Evolutionary conservation across 1,284 basidiomycete species (phyloP).

Genomic region (Cryptococcus sp.): DNA sequence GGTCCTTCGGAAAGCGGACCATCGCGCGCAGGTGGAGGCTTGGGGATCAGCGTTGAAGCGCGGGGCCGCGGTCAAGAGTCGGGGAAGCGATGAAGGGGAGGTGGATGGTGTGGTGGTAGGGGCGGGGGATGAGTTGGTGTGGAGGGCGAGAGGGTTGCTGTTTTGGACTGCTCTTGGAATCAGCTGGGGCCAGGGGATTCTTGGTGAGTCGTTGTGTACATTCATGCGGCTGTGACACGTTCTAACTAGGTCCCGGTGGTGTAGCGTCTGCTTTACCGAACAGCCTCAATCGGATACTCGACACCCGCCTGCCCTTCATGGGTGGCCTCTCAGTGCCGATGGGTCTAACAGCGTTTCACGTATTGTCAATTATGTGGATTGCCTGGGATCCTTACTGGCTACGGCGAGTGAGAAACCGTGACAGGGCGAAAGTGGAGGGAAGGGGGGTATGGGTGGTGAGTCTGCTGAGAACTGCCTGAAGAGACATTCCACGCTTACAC

Average conservation of each 20-base stretch:
- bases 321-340: not conserved
- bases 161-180: conserved; percentile 14
- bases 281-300: too few relatives aligned
- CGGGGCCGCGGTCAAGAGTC: conserved; percentile 11
- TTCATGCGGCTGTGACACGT: not conserved
- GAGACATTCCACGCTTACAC: conserved; percentile 11
- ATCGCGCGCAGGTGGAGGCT: conserved; percentile 74
- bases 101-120: not conserved
- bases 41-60: conserved; percentile 50
- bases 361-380: conserved; percentile 34
- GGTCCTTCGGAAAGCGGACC: conserved; percentile 69
- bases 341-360: conserved; percentile 10
- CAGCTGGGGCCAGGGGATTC: conserved; percentile 15
- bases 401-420: conserved; percentile 7
- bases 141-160: conserved; percentile 27
- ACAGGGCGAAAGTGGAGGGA: conserved; percentile 18
- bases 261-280: too few relatives aligned
- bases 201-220: conserved; percentile 16
- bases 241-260: too few relatives aligned
- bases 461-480: conserved; percentile 1
- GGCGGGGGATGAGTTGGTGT: conserved; percentile 19
- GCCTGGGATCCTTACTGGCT: conserved; percentile 46
- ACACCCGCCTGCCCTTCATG: not conserved
- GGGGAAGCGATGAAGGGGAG: not conserved
- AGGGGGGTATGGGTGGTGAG: conserved; percentile 36